A percentile compares a stretch with the other conserved stretches of the same genome.
Evolutionary conservation across 345 rosid species (phyloP).

Genomic region (Lenwebbia sp.): DNA sequence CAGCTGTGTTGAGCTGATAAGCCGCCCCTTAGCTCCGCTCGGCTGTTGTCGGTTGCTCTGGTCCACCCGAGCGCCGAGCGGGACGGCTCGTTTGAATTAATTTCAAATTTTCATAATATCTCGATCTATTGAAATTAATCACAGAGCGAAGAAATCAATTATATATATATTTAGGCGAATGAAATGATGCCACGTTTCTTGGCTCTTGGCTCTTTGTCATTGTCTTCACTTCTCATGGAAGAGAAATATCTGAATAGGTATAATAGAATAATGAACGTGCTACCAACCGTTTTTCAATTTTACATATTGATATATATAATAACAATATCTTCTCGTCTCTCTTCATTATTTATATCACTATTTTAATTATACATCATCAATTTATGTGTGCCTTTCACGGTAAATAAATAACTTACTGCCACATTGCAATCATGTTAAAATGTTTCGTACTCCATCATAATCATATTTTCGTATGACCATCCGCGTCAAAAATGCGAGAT

Average conservation of each 20-base stretch:
- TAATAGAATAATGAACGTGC: neutral
- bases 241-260: neutral
- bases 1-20: neutral
- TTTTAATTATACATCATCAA: neutral
- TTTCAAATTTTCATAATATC: neutral
- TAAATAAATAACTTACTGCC: neutral
- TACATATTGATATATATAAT: neutral
- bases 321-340: neutral
- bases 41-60: constrained; percentile 12
- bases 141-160: neutral
- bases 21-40: constrained; percentile 1
- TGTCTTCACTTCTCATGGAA: too few relatives aligned
- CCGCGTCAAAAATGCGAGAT: too few relatives aligned
- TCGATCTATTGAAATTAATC: neutral
- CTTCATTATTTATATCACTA: neutral
- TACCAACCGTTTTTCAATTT: neutral
- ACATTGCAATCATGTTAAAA: neutral
- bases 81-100: neutral
- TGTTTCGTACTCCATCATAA: neutral
- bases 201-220: too few relatives aligned
- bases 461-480: neutral
- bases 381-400: neutral
- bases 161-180: neutral
- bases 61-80: neutral
- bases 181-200: neutral